These are phyloP conservation scores for Candida germanica DNA, from an alignment of 805 yeast species.

Conservation along the genomic window DNA sequence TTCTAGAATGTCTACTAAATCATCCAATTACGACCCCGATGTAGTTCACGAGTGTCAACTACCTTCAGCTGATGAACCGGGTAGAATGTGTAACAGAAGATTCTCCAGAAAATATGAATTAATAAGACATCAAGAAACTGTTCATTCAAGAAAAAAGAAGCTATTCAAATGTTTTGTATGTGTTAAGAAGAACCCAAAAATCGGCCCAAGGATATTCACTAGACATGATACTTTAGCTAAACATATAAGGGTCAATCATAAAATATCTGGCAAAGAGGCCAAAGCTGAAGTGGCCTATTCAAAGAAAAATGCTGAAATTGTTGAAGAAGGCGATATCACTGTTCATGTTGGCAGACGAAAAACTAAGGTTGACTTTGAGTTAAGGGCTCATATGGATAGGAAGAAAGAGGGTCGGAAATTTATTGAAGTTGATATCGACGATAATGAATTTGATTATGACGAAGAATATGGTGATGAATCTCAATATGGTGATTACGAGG, in stretches of 20 bases:
- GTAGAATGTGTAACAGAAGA: conserved; percentile 38
- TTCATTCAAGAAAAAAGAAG: conserved; percentile 84
- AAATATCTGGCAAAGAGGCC: conserved; percentile 45
- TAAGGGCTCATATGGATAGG: conserved; percentile 44
- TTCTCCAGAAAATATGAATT: conserved; percentile 76
- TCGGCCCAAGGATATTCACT: conserved; percentile 75
- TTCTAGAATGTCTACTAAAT: conserved; percentile 19
- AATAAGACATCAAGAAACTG: conserved; percentile 93
- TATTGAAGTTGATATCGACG: no score
- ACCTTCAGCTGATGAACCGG: conserved; percentile 43
- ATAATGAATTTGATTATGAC: no score
- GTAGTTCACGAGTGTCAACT: conserved; percentile 46
- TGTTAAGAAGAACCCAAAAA: conserved; percentile 59
- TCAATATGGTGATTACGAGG: background rate
- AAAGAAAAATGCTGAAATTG: conserved; percentile 45
- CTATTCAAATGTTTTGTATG: conserved; percentile 85
- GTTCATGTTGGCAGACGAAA: conserved; percentile 46
- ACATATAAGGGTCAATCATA: conserved; percentile 60
- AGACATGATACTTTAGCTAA: conserved; percentile 93
- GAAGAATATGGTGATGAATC: conserved; percentile 5
- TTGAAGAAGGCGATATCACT: conserved; percentile 47
- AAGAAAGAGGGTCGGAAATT: conserved; percentile 16
- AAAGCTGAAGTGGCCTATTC: conserved; percentile 46
- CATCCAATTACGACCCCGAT: conserved; percentile 46
- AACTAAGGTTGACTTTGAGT: conserved; percentile 45